Percentiles rank a stretch among this genome's conserved stretches.
phyloP scores from a whole-genome alignment of 768 basidiomycete species.

The Termitomyces sp. region DNA sequence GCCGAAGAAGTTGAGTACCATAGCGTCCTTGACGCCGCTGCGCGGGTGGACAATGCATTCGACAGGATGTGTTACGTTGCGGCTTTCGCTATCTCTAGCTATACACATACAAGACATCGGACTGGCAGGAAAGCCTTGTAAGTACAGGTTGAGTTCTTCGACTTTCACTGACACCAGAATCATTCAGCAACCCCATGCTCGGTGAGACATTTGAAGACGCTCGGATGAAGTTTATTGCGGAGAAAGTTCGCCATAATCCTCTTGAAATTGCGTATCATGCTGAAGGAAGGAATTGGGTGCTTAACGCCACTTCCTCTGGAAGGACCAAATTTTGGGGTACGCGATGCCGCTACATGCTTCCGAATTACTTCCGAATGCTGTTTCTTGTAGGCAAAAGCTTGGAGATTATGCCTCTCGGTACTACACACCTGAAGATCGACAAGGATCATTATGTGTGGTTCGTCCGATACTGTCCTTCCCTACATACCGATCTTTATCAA shows the following conservation, averaged over 20 bases:
- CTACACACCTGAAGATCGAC: conserved; percentile 59
- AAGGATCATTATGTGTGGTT: conserved; percentile 70
- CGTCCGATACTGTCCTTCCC: conserved; percentile 13
- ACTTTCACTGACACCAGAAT: conserved; percentile 2
- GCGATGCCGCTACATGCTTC: conserved; percentile 19
- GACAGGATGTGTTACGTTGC: conserved; percentile 72
- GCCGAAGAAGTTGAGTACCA: conserved; percentile 85
- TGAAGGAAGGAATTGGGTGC: conserved; percentile 71
- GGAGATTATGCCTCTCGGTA: conserved; percentile 80
- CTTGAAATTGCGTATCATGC: conserved; percentile 84
- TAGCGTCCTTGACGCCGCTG: conserved; percentile 62
- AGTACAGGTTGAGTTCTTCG: conserved; percentile 23
- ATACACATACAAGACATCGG: conserved; percentile 75
- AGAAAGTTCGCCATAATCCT: conserved; percentile 85
- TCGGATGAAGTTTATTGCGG: conserved; percentile 77
- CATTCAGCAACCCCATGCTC: conserved; percentile 76
- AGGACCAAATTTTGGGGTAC: conserved; percentile 89
- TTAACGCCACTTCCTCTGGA: conserved; percentile 71
- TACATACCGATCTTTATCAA: neutral
- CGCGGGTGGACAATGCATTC: conserved; percentile 46
- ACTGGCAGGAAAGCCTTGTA: conserved; percentile 87
- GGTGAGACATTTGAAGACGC: conserved; percentile 84
- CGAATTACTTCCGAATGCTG: conserved; percentile 13
- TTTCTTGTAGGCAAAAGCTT: conserved; percentile 68
- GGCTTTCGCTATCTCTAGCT: conserved; percentile 81